phyloP scores from a whole-genome alignment of 352 stramenopile species.

The Phytophthora ramorum region DNA sequence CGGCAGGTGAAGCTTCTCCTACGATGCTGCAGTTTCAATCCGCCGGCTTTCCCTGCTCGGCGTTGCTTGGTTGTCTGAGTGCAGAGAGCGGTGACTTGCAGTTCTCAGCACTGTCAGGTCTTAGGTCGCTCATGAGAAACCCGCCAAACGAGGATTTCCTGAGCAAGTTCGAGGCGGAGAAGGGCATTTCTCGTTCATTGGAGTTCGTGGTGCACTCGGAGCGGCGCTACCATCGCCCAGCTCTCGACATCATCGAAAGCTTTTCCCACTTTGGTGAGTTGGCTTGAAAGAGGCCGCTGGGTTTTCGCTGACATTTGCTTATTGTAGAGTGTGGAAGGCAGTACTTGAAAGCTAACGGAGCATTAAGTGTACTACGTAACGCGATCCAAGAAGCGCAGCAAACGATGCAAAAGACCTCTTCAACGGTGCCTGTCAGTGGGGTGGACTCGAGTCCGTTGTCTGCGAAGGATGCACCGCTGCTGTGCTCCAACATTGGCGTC shows the following conservation, averaged over 20 bases:
- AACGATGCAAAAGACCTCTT: constrained; percentile 27
- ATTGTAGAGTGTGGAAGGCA: constrained; percentile 23
- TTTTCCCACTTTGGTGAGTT: constrained; percentile 59
- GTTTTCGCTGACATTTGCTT: neutral
- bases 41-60: constrained; percentile 32
- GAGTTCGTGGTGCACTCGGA: constrained; percentile 41
- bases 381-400: constrained; percentile 32
- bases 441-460: constrained; percentile 38
- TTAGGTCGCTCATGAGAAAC: constrained; percentile 40
- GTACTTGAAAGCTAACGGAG: constrained; percentile 20
- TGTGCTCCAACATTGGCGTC: constrained; percentile 39
- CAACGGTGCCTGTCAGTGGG: constrained; percentile 22
- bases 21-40: constrained; percentile 44
- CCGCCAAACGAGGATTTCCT: constrained; percentile 41
- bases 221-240: constrained; percentile 43
- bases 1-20: neutral
- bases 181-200: constrained; percentile 33
- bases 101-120: constrained; percentile 46
- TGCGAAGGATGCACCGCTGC: constrained; percentile 31
- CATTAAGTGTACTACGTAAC: constrained; percentile 3
- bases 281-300: neutral
- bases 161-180: constrained; percentile 32
- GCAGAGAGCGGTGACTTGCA: constrained; percentile 38
- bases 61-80: constrained; percentile 45
- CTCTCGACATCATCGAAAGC: constrained; percentile 56